A percentile compares a stretch with the other conserved stretches of the same genome.
These are phyloP conservation scores for Thymus mandschuricus DNA, from an alignment of 257 asterid species.

Conservation along the genomic window DNA sequence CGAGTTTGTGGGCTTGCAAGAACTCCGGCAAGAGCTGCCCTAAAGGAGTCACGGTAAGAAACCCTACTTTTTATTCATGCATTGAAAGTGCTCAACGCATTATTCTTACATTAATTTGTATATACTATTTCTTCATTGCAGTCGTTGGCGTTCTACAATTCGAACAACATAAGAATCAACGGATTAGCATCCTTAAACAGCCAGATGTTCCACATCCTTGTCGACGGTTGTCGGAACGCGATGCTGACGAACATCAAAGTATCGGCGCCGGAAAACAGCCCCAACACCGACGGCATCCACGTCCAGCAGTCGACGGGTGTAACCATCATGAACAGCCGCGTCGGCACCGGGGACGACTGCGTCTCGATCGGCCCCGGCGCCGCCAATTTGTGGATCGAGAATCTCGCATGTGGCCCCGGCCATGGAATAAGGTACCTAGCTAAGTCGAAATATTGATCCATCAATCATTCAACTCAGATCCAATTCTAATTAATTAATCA, in stretches of 20 bases:
- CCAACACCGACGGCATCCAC: slow-evolving; percentile 73
- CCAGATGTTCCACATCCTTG: slow-evolving; percentile 58
- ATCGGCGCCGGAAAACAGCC: slow-evolving; percentile 58
- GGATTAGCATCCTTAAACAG: slow-evolving; percentile 58
- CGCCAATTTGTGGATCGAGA: slow-evolving; percentile 59
- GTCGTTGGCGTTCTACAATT: slow-evolving; percentile 59
- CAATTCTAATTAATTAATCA: too few species aligned
- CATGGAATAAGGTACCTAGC: slow-evolving; percentile 67
- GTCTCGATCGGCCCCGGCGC: slow-evolving; percentile 66
- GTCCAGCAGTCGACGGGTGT: slow-evolving; percentile 46
- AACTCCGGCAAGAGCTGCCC: slow-evolving; percentile 50
- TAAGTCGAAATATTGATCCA: too few species aligned
- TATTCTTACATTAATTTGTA: background rate
- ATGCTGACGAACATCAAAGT: slow-evolving; percentile 41
- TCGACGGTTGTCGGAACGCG: slow-evolving; percentile 49
- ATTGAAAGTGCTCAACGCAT: background rate
- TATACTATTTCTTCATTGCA: background rate
- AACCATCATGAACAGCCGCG: slow-evolving; percentile 41
- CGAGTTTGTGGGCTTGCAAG: slow-evolving; percentile 52
- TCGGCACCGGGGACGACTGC: slow-evolving; percentile 73
- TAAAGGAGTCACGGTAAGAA: slow-evolving; percentile 41
- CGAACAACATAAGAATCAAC: slow-evolving; percentile 47
- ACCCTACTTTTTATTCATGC: background rate
- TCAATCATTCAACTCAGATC: too few species aligned
- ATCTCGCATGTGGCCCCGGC: slow-evolving; percentile 67